Percentiles rank a stretch among this genome's conserved stretches.
phyloP scores from a whole-genome alignment of 352 stramenopile genomes.

The Phytophthora multivora region DNA sequence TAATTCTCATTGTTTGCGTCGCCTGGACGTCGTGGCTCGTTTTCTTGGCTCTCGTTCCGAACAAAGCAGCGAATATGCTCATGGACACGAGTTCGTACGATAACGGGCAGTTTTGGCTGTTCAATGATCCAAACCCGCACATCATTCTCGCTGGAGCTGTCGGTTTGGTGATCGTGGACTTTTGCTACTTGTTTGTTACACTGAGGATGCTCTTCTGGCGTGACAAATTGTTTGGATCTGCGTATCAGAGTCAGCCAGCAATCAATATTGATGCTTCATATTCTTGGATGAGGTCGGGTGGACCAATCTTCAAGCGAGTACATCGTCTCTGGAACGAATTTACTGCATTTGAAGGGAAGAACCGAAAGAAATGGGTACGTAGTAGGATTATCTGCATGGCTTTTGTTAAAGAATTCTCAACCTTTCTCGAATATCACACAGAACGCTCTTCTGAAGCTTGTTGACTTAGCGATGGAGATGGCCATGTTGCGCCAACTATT shows the following conservation, averaged over 20 bases:
- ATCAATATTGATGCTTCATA: not conserved
- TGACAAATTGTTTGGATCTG: constrained; percentile 13
- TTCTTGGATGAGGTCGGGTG: constrained; percentile 1
- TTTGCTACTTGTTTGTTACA: constrained; percentile 27
- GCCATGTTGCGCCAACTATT: constrained; percentile 28
- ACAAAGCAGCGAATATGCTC: constrained; percentile 40
- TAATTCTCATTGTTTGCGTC: constrained; percentile 21
- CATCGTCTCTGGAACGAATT: constrained; percentile 20
- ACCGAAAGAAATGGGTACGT: constrained; percentile 52
- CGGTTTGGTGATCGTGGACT: constrained; percentile 32
- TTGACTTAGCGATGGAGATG: constrained; percentile 38
- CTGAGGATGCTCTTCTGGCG: constrained; percentile 37
- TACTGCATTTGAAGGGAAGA: constrained; percentile 31
- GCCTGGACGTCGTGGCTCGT: constrained; percentile 42
- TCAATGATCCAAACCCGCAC: constrained; percentile 15
- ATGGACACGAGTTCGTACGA: constrained; percentile 55
- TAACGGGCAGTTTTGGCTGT: constrained; percentile 50
- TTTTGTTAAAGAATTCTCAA: not conserved
- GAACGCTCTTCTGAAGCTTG: constrained; percentile 40
- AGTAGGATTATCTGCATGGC: not conserved
- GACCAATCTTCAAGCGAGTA: constrained; percentile 1
- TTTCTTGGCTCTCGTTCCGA: constrained; percentile 41
- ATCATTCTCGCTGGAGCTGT: constrained; percentile 16
- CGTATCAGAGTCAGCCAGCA: constrained; percentile 8
- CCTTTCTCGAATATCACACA: constrained; percentile 4